These are phyloP conservation scores for Trichoderma guizhouense DNA, from an alignment of 2,329 filamentous ascomycete species.

Conservation along the genomic window DNA sequence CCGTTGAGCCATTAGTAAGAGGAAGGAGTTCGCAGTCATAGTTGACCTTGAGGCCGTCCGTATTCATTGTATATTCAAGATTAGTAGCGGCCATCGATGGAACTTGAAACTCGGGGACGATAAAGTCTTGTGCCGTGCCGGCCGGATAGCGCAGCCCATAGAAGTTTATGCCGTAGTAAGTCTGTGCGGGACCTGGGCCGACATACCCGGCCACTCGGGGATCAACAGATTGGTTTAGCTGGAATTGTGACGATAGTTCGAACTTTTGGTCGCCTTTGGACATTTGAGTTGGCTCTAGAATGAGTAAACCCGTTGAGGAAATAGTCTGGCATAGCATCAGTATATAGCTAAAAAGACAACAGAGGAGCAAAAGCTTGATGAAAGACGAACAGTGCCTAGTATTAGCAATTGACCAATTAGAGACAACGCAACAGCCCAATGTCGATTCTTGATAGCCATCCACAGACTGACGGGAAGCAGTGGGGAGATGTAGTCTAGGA, in stretches of 20 bases:
- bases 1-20: constrained; percentile 23
- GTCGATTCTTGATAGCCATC: constrained; percentile 8
- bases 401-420: not conserved
- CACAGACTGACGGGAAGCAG: constrained; percentile 3
- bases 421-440: not conserved
- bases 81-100: not conserved
- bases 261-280: not conserved
- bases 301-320: constrained; percentile 3
- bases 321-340: not conserved
- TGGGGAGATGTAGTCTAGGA: constrained; percentile 15
- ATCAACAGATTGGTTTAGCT: not conserved
- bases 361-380: not conserved
- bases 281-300: constrained; percentile 3
- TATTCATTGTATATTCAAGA: not conserved
- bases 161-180: constrained; percentile 9
- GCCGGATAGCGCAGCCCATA: not conserved
- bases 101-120: not conserved
- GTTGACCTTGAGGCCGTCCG: constrained; percentile 25
- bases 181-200: constrained; percentile 1
- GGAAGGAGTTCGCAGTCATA: constrained; percentile 26
- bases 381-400: constrained; percentile 2
- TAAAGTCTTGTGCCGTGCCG: not conserved
- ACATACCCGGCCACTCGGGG: not conserved
- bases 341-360: not conserved
- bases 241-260: not conserved